Evolutionary conservation across 2,329 filamentous ascomycete species (phyloP), one percentile per base, ranked within the genome.

Genomic region (Fusarium concolor): DNA sequence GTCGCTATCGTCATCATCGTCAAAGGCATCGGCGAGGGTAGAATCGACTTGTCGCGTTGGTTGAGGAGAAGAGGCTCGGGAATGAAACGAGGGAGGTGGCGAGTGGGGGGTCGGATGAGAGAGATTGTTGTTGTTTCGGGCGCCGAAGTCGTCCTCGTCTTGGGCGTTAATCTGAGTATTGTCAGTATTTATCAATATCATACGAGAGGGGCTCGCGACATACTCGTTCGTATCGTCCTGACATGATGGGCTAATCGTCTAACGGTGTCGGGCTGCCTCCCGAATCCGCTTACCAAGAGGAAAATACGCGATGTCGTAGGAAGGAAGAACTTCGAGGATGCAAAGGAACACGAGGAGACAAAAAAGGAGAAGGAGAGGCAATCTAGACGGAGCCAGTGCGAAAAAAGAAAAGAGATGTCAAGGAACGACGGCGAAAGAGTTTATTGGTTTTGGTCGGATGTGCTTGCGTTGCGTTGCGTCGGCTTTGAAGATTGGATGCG

Each of bases 21-120:
- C 95, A 78, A 99, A 99, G 1, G 96, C 94, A 77, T 98, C 95
- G 72, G 92, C 93, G 15, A 99, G 86, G n/a, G 92, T 90, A 65
- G 91, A 86, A 74, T 97, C 90, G 63, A 93, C 91, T 10, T 74
- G 78, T 65, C 74, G 78, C 55, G 74, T 76, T 51, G 79, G 80
- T 56, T 78, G 79, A 47, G 73, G 78, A 83, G 84, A 81, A 81
- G 93, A 93, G 31, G 91, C 85, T 76, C 92, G 89, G 45, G 94
- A 97, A 78, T 90, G 93, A 80, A 97, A 98, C 2, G 95, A 97
- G 3, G 95, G 95, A 37, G 89, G 89, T 49, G 89, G 88, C 28
- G 89, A 91, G 77, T 81, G 85, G 38, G 87, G 86, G 65, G 84
- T 77, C 41, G 79, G 77, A 29, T 79, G 77, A 75, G 77, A 54